Conservation (phyloP, 2,329 filamentous ascomycete genomes). For the Immersiporthe knoxdaviesiana region DNA sequence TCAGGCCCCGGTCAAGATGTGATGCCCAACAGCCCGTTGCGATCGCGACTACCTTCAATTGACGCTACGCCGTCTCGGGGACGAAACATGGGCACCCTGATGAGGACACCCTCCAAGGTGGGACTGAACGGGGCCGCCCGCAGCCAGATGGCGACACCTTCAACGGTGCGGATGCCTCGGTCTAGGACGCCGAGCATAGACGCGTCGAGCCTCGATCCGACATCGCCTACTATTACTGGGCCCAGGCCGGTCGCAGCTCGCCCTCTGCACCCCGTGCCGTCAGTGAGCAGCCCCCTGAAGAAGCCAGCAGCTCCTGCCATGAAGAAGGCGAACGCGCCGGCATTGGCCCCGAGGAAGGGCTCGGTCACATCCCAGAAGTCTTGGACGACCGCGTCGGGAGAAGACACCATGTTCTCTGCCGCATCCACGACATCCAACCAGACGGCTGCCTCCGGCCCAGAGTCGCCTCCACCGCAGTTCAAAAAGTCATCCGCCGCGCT, state of each 20-base stretch:
- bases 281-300: constrained; percentile 56
- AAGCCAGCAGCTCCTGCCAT: constrained; percentile 57
- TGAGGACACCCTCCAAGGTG: constrained; percentile 40
- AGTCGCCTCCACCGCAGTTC: constrained; percentile 36
- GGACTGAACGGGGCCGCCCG: constrained; percentile 33
- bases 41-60: constrained; percentile 47
- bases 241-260: constrained; percentile 53
- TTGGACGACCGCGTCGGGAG: constrained; percentile 41
- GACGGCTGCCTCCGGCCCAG: constrained; percentile 38
- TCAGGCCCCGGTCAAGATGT: constrained; percentile 51
- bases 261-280: constrained; percentile 54
- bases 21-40: constrained; percentile 48
- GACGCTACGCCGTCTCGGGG: constrained; percentile 48
- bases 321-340: constrained; percentile 33
- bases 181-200: constrained; percentile 46
- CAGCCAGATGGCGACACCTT: constrained; percentile 41
- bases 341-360: constrained; percentile 43
- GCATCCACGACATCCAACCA: constrained; percentile 45
- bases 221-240: constrained; percentile 46
- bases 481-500: constrained; percentile 78
- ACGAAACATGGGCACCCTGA: constrained; percentile 39
- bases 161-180: constrained; percentile 36
- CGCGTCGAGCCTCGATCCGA: constrained; percentile 37
- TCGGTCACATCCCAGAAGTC: constrained; percentile 46
- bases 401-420: constrained; percentile 41